These are phyloP conservation scores for Nymphaea colorata DNA, from an alignment of 164 flowering plant genomes.

Conservation along the genomic window DNA sequence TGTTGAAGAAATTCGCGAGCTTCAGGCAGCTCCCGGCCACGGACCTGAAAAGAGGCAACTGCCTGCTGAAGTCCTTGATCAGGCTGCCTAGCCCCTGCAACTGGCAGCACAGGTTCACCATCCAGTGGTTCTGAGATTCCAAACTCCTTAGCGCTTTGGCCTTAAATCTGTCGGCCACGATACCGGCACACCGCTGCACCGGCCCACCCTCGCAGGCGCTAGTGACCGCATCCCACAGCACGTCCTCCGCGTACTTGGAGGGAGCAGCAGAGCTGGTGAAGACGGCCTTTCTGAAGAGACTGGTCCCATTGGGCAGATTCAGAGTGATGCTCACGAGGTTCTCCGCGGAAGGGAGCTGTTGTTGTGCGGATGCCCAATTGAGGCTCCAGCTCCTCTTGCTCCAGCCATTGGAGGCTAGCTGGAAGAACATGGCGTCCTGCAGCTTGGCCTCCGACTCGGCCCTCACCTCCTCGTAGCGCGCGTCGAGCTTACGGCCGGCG, in stretches of 20 bases:
- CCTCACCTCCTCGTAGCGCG: conserved; percentile 55
- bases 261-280: conserved; percentile 51
- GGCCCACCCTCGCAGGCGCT: conserved; percentile 41
- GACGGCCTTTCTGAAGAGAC: conserved; percentile 63
- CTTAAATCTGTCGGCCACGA: conserved; percentile 73
- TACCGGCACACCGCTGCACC: conserved; percentile 63
- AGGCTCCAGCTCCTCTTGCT: conserved; percentile 19
- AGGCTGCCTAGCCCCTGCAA: conserved; percentile 58
- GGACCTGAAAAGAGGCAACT: conserved; percentile 50
- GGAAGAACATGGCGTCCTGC: conserved; percentile 86
- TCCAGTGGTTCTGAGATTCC: conserved; percentile 80
- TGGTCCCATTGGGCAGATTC: conserved; percentile 91
- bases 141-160: conserved; percentile 65
- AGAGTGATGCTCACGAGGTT: conserved; percentile 62
- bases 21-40: conserved; percentile 50
- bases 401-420: conserved; percentile 84
- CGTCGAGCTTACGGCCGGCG: conserved; percentile 46
- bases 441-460: conserved; percentile 65
- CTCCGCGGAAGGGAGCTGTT: conserved; percentile 23
- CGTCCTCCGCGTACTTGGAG: conserved; percentile 75
- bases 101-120: conserved; percentile 84
- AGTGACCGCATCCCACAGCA: conserved; percentile 57
- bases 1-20: conserved; percentile 51
- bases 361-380: background rate
- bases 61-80: conserved; percentile 64